These are phyloP conservation scores for Hygrophila difformis DNA, from an alignment of 257 asterid genomes.

Conservation along the genomic window DNA sequence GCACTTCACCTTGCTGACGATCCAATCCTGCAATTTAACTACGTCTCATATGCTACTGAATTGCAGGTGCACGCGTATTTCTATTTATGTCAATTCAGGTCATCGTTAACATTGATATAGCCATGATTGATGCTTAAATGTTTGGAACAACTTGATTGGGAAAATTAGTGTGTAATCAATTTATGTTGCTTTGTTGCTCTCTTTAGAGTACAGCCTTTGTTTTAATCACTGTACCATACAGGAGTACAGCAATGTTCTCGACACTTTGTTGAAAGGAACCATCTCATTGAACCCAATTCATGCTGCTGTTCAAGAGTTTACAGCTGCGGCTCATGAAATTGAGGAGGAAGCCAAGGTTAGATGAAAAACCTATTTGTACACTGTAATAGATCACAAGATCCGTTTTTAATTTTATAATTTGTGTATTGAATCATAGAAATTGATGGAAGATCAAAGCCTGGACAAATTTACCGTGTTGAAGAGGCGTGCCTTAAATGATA, in stretches of 20 bases:
- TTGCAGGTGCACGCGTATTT: constrained; percentile 83
- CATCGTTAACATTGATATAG: too few relatives aligned
- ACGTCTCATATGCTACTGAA: constrained; percentile 63
- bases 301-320: constrained; percentile 58
- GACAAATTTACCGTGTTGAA: constrained; percentile 33
- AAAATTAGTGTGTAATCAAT: too few relatives aligned
- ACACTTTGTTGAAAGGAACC: constrained; percentile 35
- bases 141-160: too few relatives aligned
- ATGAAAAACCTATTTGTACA: constrained; percentile 6
- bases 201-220: too few relatives aligned
- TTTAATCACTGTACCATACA: constrained; percentile 18
- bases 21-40: constrained; percentile 74
- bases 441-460: constrained; percentile 24
- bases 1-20: constrained; percentile 81
- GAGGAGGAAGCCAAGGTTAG: constrained; percentile 58
- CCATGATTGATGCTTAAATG: too few relatives aligned
- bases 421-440: constrained; percentile 30
- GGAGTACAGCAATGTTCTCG: constrained; percentile 45
- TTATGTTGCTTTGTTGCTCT: too few relatives aligned
- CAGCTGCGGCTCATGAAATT: constrained; percentile 39
- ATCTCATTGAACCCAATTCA: constrained; percentile 49
- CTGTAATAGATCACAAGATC: too few relatives aligned
- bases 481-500: constrained; percentile 62
- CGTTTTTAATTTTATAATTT: too few relatives aligned
- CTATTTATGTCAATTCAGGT: too few relatives aligned